Conservation (phyloP, 306 rosid species). For the Benincasa hispida region DNA sequence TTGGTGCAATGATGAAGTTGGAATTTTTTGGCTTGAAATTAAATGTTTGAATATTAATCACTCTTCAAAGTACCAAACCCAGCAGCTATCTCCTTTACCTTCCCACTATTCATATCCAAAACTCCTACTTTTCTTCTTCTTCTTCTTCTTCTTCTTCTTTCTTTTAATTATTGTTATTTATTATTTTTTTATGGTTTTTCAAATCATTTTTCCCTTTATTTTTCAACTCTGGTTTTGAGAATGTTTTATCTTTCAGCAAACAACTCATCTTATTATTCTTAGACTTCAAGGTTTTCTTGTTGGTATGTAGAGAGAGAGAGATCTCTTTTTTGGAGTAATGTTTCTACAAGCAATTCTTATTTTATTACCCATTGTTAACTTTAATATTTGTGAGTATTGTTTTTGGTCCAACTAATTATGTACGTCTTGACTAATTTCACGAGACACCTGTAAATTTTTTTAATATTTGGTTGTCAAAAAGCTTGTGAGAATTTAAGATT, state of each 20-base stretch:
- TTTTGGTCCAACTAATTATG: too few relatives aligned
- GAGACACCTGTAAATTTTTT: too few relatives aligned
- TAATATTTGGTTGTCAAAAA: too few relatives aligned
- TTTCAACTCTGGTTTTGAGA: background rate
- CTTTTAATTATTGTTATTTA: background rate
- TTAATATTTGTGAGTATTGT: background rate
- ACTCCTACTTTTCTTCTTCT: background rate
- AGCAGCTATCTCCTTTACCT: background rate
- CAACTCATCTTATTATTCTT: background rate
- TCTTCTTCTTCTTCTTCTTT: background rate
- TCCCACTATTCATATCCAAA: background rate
- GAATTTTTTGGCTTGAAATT: slow-evolving; percentile 2
- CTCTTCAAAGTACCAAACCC: background rate
- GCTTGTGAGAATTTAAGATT: too few relatives aligned
- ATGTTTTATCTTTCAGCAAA: slow-evolving; percentile 4
- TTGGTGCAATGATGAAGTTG: background rate
- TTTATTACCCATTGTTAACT: background rate
- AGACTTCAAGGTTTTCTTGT: background rate
- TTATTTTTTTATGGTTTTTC: background rate
- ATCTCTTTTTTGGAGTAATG: background rate
- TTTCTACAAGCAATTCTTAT: background rate
- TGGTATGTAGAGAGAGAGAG: background rate
- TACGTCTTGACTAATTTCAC: background rate
- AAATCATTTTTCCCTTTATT: background rate
- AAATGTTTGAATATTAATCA: background rate